A percentile compares a stretch with the other conserved stretches of the same genome.
phyloP scores from a whole-genome alignment of 163 green algal species.

The Chlamydomonas reinhardtii region DNA sequence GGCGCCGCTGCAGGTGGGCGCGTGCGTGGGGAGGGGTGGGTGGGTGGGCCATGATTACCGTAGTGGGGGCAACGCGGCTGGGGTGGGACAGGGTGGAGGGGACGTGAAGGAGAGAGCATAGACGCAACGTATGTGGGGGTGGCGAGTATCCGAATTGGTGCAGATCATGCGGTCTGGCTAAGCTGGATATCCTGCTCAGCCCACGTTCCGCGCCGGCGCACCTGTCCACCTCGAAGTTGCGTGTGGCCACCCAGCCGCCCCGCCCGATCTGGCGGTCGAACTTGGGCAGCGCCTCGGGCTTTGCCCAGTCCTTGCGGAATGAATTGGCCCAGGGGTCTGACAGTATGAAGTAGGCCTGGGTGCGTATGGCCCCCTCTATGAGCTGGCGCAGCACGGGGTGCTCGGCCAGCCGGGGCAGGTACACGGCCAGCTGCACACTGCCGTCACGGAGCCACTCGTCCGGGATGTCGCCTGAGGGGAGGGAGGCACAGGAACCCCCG shows the following conservation, averaged over 20 bases:
- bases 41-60: neutral
- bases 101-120: no score
- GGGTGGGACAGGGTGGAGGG: neutral
- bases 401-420: conserved; percentile 38
- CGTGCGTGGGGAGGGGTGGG: neutral
- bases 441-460: conserved; percentile 38
- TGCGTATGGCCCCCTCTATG: conserved; percentile 42
- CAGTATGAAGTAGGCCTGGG: conserved; percentile 43
- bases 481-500: no score
- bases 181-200: no score
- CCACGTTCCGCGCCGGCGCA: neutral
- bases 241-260: conserved; percentile 41
- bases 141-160: no score
- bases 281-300: neutral
- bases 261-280: conserved; percentile 45
- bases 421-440: conserved; percentile 34
- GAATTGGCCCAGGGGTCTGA: conserved; percentile 43
- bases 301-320: conserved; percentile 25
- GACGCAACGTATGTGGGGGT: no score
- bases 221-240: conserved; percentile 50
- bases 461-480: conserved; percentile 29
- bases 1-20: conserved; percentile 28
- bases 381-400: conserved; percentile 34
- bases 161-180: no score
- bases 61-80: neutral